Evolutionary conservation across 441 rosid genomes (phyloP), one percentile per base, ranked within the genome.

Genomic region (Eruca vesicaria): DNA sequence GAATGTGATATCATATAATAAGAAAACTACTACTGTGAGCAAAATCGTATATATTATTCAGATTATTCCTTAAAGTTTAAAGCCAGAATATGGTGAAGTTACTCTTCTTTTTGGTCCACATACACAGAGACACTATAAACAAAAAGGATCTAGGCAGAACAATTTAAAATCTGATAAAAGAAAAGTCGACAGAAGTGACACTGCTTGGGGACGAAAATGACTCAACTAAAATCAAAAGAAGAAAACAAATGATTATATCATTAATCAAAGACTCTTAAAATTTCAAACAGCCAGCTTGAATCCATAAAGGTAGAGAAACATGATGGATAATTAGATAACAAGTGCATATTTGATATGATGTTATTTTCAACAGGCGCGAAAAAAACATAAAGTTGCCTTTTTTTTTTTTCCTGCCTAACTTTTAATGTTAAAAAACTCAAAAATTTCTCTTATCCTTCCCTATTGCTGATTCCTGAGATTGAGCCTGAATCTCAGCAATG

Each of bases 311-410:
- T 57, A 60, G 58, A 72, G 73, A 72, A 78, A 62, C 55, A 78
- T 67, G 78, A 78, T 68, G 71, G 63, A 72, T 15, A 67, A 66
- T 61, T 56, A 72, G 77, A 73, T 72, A 64, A 73, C 66, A 60
- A 78, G 73, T 78, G 81, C 81, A 78, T 48, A 35, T 60, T 60
- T 19, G 69, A 20, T 70, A 78, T 78, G 59, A 60, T 78, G 68
- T 19, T 50, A 20, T 48, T 9, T 10, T 35, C 9, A 76, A 43
- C 80, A 76, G 80, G 80, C 71, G 72, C 80, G 38, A 52, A 71
- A 50, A 48, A 48, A 29, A 12, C 71, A 15, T 65, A 77, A 62
- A 78, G 72, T 66, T 53, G 32, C 9, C 67, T 67, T 33, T 21
- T 21, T 41, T 16, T 57, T 15, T 56, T 43, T 18, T 10, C 50